phyloP scores from a whole-genome alignment of 2,329 filamentous ascomycete species.

The Diaporthe humulicola region DNA sequence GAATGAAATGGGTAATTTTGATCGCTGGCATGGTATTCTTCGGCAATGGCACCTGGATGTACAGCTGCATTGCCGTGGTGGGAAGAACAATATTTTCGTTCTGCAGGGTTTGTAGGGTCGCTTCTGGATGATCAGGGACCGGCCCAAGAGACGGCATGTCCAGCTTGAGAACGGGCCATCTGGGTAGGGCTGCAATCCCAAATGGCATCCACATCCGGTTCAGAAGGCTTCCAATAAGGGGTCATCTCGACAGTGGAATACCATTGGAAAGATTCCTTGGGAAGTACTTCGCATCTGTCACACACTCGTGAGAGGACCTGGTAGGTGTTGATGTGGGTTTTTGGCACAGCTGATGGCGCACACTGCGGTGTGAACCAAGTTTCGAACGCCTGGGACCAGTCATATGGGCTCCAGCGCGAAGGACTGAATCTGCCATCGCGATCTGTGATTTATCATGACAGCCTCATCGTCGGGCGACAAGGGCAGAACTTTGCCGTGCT shows the following conservation, averaged over 20 bases:
- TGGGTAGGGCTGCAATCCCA: constrained; percentile 25
- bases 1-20: constrained; percentile 8
- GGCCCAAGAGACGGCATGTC: constrained; percentile 1
- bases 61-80: neutral
- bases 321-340: neutral
- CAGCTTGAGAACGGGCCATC: constrained; percentile 15
- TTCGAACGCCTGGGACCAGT: neutral
- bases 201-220: neutral
- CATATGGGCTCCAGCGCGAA: constrained; percentile 6
- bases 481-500: constrained; percentile 29
- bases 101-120: constrained; percentile 18
- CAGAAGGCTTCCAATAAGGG: neutral
- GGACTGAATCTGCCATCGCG: constrained; percentile 19
- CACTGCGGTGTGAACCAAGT: neutral
- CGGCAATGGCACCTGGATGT: constrained; percentile 13
- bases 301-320: neutral
- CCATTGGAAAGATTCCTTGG: too few relatives aligned
- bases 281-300: neutral
- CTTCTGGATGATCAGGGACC: constrained; percentile 24
- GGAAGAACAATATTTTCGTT: neutral
- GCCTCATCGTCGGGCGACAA: constrained; percentile 24
- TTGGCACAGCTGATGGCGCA: neutral
- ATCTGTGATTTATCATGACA: constrained; percentile 17
- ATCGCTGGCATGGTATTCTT: constrained; percentile 20
- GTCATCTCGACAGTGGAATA: neutral